These are phyloP conservation scores for Acer yangbiense DNA, from an alignment of 345 rosid species.

Conservation along the genomic window DNA sequence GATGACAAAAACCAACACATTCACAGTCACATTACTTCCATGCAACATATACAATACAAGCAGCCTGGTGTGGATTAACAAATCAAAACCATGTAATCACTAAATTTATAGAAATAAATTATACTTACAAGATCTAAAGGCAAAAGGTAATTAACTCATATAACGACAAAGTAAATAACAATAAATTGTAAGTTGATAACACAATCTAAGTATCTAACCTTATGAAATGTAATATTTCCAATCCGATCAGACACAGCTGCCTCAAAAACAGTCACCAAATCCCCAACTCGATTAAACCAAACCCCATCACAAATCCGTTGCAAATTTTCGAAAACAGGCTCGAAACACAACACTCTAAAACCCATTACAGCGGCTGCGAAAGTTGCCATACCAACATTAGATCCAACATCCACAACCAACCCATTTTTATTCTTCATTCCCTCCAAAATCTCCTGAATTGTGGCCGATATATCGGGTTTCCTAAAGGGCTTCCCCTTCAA, in stretches of 20 bases:
- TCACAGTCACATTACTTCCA: background rate
- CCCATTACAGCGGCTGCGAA: conserved; percentile 97
- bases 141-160: background rate
- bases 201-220: conserved; percentile 59
- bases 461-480: conserved; percentile 85
- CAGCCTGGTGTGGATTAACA: background rate
- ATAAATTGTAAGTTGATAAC: background rate
- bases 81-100: background rate
- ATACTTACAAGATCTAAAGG: background rate
- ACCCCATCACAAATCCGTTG: conserved; percentile 97
- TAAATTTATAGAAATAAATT: background rate
- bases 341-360: conserved; percentile 80
- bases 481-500: conserved; percentile 92
- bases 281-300: conserved; percentile 82
- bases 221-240: conserved; percentile 85
- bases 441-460: conserved; percentile 75
- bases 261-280: conserved; percentile 77
- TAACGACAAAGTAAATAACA: background rate
- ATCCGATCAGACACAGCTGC: conserved; percentile 82
- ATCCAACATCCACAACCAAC: conserved; percentile 86
- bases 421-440: conserved; percentile 53
- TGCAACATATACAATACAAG: background rate
- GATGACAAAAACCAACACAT: no score
- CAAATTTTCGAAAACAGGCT: conserved; percentile 89
- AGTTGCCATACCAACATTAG: conserved; percentile 98